Evolutionary conservation across 345 rosid species (phyloP), one percentile per base, ranked within the genome.

Genomic region (Excoecaria agallocha): DNA sequence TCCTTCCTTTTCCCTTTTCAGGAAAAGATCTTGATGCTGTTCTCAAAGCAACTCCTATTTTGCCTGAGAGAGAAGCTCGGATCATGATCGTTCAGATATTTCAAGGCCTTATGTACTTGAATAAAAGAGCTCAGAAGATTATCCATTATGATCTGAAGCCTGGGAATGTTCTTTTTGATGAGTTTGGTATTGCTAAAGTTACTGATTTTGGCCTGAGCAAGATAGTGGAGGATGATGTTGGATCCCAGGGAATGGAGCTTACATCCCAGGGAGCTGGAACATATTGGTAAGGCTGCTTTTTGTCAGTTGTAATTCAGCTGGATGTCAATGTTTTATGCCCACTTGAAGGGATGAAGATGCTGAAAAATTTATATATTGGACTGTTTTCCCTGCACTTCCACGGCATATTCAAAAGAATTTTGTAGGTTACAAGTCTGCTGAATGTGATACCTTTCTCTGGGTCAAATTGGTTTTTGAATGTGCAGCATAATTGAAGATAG

Each of bases 221-320:
- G 86, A 93, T 96, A 52, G 94, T 96, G 80, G 98, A 96, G 84
- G 92, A 90, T 67, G 86, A 91, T 81, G 92, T 87, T 77, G 98
- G 97, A 76, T 89, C 99, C 37, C 96, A 88, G 84, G 99, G 99
- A 61, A 96, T 93, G 99, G 99, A 96, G 79, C 97, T 96, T 76
- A 96, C 99, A 49, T 96, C 99, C 74, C 99, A 93, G 78, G 99
- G 99, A 81, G 99, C 99, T 75, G 99, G 99, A 82, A 93, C 99
- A 49, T 93, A 96, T 82, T 96, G 99, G 99, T 93, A 75, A 87
- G 90, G 20, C 76, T 72, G 66, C 55, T 77, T 62, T 57, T 69
- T 71, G 12, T 39, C 48, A 68, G 65, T 50, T 62, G 22, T 76
- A 61, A 69, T 71, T 49, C 37, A 45, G 65, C 59, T 24, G 60